Percentiles rank a stretch among this genome's conserved stretches.
phyloP scores from a whole-genome alignment of 441 rosid species.

The Kokia cookei region DNA sequence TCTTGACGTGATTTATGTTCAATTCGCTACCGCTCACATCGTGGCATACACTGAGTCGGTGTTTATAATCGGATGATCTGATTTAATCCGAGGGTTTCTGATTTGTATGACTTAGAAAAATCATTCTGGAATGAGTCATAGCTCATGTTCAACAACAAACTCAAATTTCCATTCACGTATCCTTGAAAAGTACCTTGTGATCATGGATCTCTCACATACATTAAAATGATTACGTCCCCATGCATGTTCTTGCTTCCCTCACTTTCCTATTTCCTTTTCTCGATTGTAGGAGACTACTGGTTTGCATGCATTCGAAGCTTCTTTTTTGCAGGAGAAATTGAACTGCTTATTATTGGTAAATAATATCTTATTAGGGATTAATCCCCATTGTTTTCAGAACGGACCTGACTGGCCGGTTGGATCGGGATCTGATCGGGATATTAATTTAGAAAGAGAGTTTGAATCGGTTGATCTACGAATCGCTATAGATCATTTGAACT shows the following conservation, averaged over 20 bases:
- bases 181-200: background rate
- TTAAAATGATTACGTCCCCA: background rate
- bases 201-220: background rate
- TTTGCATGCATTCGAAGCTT: background rate
- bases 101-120: background rate
- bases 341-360: no score
- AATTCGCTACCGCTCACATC: background rate
- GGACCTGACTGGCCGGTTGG: no score
- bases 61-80: background rate
- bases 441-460: no score
- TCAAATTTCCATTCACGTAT: background rate
- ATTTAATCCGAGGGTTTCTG: background rate
- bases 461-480: no score
- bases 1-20: background rate
- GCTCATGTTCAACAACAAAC: background rate
- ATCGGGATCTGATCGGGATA: no score
- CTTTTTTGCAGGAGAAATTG: no score
- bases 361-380: background rate
- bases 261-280: background rate
- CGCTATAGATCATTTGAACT: no score
- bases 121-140: background rate
- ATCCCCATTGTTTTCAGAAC: no score
- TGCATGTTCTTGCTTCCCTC: background rate
- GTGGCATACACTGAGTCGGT: background rate
- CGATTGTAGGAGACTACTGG: background rate